Conservation (phyloP, 2,329 filamentous ascomycete species). For the Ceratocystis eucalypticola region DNA sequence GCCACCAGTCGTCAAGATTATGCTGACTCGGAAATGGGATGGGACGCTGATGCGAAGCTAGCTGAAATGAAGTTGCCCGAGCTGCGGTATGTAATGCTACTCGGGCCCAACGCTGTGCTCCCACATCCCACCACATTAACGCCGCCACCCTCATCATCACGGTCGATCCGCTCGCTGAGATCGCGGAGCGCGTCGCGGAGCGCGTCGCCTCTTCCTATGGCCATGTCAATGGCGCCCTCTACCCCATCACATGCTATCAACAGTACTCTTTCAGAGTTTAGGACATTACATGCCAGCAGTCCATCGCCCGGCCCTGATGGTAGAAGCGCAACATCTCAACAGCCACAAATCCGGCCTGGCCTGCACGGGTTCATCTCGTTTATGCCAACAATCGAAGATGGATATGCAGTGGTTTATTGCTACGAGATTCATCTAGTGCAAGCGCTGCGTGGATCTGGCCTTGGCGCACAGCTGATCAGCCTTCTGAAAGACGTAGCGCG, state of each 20-base stretch:
- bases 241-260: neutral
- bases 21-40: slow-evolving; percentile 45
- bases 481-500: slow-evolving; percentile 40
- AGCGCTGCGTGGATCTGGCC: slow-evolving; percentile 45
- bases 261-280: slow-evolving; percentile 12
- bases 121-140: slow-evolving; percentile 13
- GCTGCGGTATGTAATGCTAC: slow-evolving; percentile 55
- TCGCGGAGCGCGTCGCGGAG: slow-evolving; percentile 9
- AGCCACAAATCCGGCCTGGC: neutral
- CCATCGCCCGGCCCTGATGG: neutral
- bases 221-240: neutral
- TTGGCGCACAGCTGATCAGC: slow-evolving; percentile 47
- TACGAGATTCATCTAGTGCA: slow-evolving; percentile 61
- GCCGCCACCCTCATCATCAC: slow-evolving; percentile 17
- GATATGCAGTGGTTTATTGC: slow-evolving; percentile 55
- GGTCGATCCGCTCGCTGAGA: slow-evolving; percentile 14
- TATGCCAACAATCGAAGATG: slow-evolving; percentile 58
- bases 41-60: slow-evolving; percentile 48
- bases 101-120: slow-evolving; percentile 23
- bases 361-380: slow-evolving; percentile 49
- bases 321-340: slow-evolving; percentile 17
- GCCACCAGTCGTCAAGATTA: slow-evolving; percentile 53
- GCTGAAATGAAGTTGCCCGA: slow-evolving; percentile 54
- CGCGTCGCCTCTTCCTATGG: neutral
- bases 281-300: slow-evolving; percentile 4